Conservation (phyloP, 1,284 basidiomycete genomes). For the Sanghuangporus sanghuang region DNA sequence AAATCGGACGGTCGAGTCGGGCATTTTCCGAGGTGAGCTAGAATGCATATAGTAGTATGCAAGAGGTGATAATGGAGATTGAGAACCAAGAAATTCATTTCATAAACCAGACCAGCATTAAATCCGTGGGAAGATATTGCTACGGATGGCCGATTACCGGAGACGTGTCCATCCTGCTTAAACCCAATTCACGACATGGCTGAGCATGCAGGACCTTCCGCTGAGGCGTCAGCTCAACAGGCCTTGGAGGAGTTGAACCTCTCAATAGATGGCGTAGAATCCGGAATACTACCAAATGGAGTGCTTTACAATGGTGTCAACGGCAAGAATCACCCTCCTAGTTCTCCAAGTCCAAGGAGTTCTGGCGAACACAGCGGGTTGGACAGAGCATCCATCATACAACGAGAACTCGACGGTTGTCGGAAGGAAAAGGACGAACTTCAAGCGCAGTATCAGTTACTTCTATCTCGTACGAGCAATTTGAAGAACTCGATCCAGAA, state of each 20-base stretch:
- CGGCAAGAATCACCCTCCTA: conserved; percentile 2
- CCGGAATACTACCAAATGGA: background rate
- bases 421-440: conserved; percentile 81
- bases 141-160: background rate
- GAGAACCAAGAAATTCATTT: background rate
- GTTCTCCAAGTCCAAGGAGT: conserved; percentile 10
- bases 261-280: conserved; percentile 18
- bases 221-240: conserved; percentile 18
- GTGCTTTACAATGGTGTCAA: conserved; percentile 15
- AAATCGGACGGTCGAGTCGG: no score
- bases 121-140: background rate
- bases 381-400: conserved; percentile 7
- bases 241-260: conserved; percentile 20
- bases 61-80: background rate
- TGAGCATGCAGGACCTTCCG: background rate
- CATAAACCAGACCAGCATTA: background rate
- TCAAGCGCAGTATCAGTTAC: conserved; percentile 78
- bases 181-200: conserved; percentile 7
- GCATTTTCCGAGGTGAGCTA: no score
- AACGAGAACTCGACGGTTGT: conserved; percentile 30
- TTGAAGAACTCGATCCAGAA: conserved; percentile 94
- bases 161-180: background rate
- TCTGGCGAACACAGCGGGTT: conserved; percentile 9
- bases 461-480: conserved; percentile 84
- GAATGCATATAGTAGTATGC: background rate